Conservation (phyloP, 345 rosid species). For the Nasturtium officinale region DNA sequence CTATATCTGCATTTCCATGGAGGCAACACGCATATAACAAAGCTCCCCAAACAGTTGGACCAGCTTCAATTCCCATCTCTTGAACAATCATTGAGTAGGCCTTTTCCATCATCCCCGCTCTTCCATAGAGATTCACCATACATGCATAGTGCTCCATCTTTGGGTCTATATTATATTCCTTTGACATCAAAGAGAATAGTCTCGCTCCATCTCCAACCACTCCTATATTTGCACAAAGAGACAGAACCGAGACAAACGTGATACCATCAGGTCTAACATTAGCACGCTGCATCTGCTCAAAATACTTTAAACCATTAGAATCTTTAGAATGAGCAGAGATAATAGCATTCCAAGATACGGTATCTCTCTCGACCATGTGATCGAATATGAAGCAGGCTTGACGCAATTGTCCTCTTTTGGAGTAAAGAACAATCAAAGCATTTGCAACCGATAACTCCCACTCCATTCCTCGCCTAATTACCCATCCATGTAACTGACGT, state of each 20-base stretch:
- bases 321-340: conserved; percentile 66
- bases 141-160: conserved; percentile 81
- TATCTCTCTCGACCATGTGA: conserved; percentile 67
- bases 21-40: conserved; percentile 71
- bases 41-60: conserved; percentile 90
- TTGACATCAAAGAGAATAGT: conserved; percentile 58
- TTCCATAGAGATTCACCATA: conserved; percentile 79
- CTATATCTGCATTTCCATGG: conserved; percentile 63
- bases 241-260: conserved; percentile 79
- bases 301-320: conserved; percentile 53
- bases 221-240: conserved; percentile 72
- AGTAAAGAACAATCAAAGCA: conserved; percentile 63
- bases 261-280: conserved; percentile 56
- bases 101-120: conserved; percentile 63
- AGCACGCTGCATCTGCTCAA: conserved; percentile 60
- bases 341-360: conserved; percentile 82
- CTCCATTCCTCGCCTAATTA: conserved; percentile 57
- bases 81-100: conserved; percentile 62
- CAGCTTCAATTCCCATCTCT: conserved; percentile 68
- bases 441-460: conserved; percentile 62
- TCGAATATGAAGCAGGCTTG: conserved; percentile 61
- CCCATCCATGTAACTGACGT: conserved; percentile 77
- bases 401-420: conserved; percentile 52
- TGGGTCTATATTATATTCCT: conserved; percentile 51
- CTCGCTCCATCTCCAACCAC: conserved; percentile 67